Conservation (phyloP, 2,329 filamentous ascomycete species). For the Fusarium subtropicale region DNA sequence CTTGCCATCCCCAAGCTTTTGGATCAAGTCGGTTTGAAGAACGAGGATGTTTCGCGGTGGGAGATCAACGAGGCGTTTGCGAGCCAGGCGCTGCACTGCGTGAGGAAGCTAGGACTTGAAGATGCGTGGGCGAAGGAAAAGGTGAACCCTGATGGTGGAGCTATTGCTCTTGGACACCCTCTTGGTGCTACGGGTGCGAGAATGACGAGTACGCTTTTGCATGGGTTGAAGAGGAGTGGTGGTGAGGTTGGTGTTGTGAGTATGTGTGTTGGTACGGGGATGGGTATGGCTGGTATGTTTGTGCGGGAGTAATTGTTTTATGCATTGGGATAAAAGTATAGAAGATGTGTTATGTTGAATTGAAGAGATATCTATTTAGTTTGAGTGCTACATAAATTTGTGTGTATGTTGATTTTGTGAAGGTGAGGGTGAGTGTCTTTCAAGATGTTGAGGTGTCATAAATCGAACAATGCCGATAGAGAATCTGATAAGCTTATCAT, state of each 20-base stretch:
- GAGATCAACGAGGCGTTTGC: slow-evolving; percentile 91
- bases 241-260: slow-evolving; percentile 86
- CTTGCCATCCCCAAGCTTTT: slow-evolving; percentile 87
- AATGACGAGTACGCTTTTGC: slow-evolving; percentile 77
- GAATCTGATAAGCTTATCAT: not conserved
- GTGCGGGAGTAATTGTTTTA: slow-evolving; percentile 35
- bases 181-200: slow-evolving; percentile 88
- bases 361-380: not conserved
- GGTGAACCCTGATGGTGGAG: slow-evolving; percentile 93
- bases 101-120: slow-evolving; percentile 76
- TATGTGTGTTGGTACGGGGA: slow-evolving; percentile 82
- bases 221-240: slow-evolving; percentile 75
- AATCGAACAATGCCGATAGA: rapidly evolving
- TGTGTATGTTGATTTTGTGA: not conserved
- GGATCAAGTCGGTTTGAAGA: slow-evolving; percentile 72
- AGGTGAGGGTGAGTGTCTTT: too few relatives aligned
- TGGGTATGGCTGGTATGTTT: slow-evolving; percentile 47
- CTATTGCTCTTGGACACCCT: slow-evolving; percentile 93
- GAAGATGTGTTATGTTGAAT: not conserved
- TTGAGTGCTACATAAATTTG: not conserved
- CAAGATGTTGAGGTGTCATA: too few relatives aligned
- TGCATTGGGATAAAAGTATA: not conserved
- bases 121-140: slow-evolving; percentile 70
- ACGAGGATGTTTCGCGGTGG: slow-evolving; percentile 82
- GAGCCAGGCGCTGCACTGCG: slow-evolving; percentile 75